Evolutionary conservation across 2,329 filamentous ascomycete genomes (phyloP).

Genomic region (Ilyonectria robusta): DNA sequence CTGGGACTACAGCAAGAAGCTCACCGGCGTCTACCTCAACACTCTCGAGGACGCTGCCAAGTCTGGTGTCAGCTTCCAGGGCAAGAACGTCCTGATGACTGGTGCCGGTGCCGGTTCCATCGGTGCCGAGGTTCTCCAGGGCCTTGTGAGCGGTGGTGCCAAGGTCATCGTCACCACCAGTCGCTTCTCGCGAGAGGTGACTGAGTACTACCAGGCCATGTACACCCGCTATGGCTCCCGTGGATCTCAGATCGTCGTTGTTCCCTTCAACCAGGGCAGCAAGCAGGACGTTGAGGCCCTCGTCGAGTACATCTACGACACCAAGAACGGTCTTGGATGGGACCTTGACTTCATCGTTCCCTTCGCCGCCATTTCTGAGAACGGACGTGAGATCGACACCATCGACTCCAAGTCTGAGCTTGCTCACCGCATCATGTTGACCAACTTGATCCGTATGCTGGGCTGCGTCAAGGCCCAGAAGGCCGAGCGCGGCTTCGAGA

Average conservation of each 20-base stretch:
- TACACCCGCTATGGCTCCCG: slow-evolving; percentile 94
- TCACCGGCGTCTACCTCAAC: slow-evolving; percentile 93
- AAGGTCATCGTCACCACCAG: slow-evolving; percentile 98
- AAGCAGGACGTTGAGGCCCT: slow-evolving; percentile 97
- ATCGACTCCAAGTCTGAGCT: slow-evolving; percentile 98
- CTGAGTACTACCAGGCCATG: slow-evolving; percentile 99
- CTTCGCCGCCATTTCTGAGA: slow-evolving; percentile 97
- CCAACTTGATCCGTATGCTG: slow-evolving; percentile 92
- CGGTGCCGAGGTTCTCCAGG: slow-evolving; percentile 95
- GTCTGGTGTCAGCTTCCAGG: slow-evolving; percentile 89
- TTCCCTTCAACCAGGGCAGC: slow-evolving; percentile 99
- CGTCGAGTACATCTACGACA: slow-evolving; percentile 95
- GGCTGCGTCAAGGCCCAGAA: slow-evolving; percentile 94
- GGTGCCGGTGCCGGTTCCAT: slow-evolving; percentile 98
- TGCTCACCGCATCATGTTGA: slow-evolving; percentile 98
- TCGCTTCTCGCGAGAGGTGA: slow-evolving; percentile 96
- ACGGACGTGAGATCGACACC: slow-evolving; percentile 95
- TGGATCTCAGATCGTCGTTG: slow-evolving; percentile 96
- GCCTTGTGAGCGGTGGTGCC: slow-evolving; percentile 94
- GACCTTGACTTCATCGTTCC: slow-evolving; percentile 96
- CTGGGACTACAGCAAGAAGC: slow-evolving; percentile 99
- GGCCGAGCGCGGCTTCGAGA: slow-evolving; percentile 88
- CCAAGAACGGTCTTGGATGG: slow-evolving; percentile 97
- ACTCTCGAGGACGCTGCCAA: slow-evolving; percentile 91
- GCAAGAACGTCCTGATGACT: slow-evolving; percentile 98